Evolutionary conservation across 2,329 filamentous ascomycete genomes (phyloP).

Genomic region (Pestalotiopsis sp.): DNA sequence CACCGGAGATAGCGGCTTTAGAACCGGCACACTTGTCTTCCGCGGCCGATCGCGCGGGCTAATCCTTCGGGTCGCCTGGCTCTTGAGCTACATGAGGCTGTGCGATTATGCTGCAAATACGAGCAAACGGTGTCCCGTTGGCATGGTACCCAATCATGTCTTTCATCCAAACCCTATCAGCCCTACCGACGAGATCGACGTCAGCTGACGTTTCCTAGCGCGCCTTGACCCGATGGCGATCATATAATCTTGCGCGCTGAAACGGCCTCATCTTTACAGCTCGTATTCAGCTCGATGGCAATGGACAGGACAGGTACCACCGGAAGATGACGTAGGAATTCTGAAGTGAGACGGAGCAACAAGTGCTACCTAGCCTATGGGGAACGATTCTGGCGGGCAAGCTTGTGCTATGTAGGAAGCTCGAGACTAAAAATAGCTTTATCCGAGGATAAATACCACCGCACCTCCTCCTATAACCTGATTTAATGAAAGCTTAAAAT

Average conservation of each 20-base stretch:
- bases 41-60: too few relatives aligned
- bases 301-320: not conserved
- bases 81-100: too few relatives aligned
- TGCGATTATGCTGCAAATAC: too few relatives aligned
- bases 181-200: not conserved
- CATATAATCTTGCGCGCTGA: not conserved
- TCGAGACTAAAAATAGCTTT: not conserved
- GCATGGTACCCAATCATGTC: too few relatives aligned
- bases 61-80: too few relatives aligned
- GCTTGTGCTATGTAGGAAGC: not conserved
- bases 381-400: not conserved
- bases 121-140: too few relatives aligned
- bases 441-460: too few relatives aligned
- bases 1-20: too few relatives aligned
- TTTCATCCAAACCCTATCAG: too few relatives aligned
- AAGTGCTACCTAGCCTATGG: not conserved
- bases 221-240: not conserved
- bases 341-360: not conserved
- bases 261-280: not conserved
- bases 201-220: not conserved
- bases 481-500: not conserved
- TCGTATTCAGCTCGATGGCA: not conserved
- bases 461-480: too few relatives aligned
- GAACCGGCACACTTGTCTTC: too few relatives aligned
- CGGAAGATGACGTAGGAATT: not conserved